Percentiles rank a stretch among this genome's conserved stretches.
These are phyloP conservation scores for Hirsutella thompsonii DNA, from an alignment of 2,329 filamentous ascomycete species.

Conservation along the genomic window DNA sequence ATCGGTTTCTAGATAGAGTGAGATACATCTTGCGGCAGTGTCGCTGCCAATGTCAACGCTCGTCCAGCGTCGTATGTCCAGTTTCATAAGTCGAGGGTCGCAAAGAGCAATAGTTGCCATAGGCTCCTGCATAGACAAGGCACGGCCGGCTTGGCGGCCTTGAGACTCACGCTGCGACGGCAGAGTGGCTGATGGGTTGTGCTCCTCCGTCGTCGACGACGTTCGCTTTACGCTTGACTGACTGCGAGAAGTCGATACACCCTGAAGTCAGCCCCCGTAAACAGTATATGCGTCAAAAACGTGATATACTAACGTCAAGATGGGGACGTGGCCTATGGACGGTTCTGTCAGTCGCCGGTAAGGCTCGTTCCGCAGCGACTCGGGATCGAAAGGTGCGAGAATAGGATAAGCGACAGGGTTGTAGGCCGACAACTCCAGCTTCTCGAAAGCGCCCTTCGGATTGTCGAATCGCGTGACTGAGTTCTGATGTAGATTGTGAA, in stretches of 20 bases:
- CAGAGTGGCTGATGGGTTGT: not conserved
- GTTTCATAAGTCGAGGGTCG: slow-evolving; percentile 12
- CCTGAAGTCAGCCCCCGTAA: no score
- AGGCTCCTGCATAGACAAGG: not conserved
- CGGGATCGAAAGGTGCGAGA: not conserved
- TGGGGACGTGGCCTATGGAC: not conserved
- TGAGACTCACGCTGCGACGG: not conserved
- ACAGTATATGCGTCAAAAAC: no score
- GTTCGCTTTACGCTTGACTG: not conserved
- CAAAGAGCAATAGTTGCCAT: slow-evolving; percentile 6
- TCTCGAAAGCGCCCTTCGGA: not conserved
- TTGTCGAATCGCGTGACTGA: not conserved
- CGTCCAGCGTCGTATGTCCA: slow-evolving; percentile 20
- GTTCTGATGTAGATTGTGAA: not conserved
- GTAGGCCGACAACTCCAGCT: slow-evolving; percentile 10
- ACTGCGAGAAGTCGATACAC: not conserved
- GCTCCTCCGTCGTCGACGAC: not conserved
- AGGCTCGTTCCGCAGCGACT: not conserved
- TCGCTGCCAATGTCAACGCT: slow-evolving; percentile 14
- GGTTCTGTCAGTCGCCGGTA: not conserved
- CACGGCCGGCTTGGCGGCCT: no score
- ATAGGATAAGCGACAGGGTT: slow-evolving; percentile 11
- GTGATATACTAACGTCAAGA: not conserved
- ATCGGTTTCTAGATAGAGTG: slow-evolving; percentile 21
- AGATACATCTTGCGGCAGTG: slow-evolving; percentile 17